Evolutionary conservation across 768 basidiomycete species (phyloP).

Genomic region (Pisolithus marmoratus): DNA sequence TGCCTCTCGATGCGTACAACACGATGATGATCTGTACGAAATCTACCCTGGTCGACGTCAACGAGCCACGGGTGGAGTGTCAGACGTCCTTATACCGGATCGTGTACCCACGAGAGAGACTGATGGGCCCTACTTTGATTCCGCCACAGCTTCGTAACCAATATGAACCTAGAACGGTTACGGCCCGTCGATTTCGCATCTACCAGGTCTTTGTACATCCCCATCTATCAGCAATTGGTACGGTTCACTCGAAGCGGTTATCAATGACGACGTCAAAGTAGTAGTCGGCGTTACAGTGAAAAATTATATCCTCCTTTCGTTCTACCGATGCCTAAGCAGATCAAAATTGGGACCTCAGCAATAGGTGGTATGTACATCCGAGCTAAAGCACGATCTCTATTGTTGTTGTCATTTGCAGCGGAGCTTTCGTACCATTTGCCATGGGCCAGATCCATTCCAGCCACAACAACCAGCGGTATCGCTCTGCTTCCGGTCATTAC

Average conservation of each 20-base stretch:
- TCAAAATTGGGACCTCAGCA: constrained; percentile 18
- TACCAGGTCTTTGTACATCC: no score
- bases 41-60: no score
- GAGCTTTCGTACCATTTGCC: constrained; percentile 54
- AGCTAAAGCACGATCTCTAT: constrained; percentile 65
- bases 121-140: no score
- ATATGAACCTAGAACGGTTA: no score
- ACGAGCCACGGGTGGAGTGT: no score
- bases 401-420: constrained; percentile 88
- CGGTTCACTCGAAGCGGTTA: no score
- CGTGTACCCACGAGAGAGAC: no score
- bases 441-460: constrained; percentile 40
- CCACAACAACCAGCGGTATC: constrained; percentile 22
- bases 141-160: no score
- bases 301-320: constrained; percentile 73
- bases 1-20: constrained; percentile 67
- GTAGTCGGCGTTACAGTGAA: constrained; percentile 29
- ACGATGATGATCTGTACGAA: constrained; percentile 44
- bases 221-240: no score
- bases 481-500: constrained; percentile 59
- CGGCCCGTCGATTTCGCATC: no score
- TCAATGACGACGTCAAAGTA: no score
- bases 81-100: no score
- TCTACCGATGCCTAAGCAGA: constrained; percentile 68
- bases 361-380: constrained; percentile 27